phyloP scores from a whole-genome alignment of 108 stramenopile genomes.

The Skeletonema potamos region DNA sequence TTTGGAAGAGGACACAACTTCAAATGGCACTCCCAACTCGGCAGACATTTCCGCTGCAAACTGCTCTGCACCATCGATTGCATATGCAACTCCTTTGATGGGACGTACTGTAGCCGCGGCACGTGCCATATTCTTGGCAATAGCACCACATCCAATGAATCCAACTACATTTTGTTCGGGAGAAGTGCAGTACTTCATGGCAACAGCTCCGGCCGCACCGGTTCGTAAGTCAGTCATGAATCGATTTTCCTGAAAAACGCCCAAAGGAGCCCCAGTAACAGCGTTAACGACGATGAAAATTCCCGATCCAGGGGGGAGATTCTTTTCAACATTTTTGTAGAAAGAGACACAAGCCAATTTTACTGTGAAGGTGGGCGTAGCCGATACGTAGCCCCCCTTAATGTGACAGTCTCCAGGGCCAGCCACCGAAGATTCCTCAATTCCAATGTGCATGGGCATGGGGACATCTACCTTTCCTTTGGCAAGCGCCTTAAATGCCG shows the following conservation, averaged over 20 bases:
- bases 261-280: constrained; percentile 86
- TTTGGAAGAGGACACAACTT: constrained; percentile 70
- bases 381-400: constrained; percentile 83
- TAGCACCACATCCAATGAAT: constrained; percentile 90
- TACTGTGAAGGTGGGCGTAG: constrained; percentile 86
- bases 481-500: constrained; percentile 85
- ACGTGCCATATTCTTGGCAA: constrained; percentile 90
- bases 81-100: constrained; percentile 79
- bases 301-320: constrained; percentile 85
- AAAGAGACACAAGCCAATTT: constrained; percentile 91
- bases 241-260: constrained; percentile 91
- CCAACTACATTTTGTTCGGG: constrained; percentile 73
- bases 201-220: constrained; percentile 90
- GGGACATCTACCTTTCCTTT: constrained; percentile 94
- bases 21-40: constrained; percentile 81
- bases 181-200: constrained; percentile 82
- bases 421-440: constrained; percentile 79
- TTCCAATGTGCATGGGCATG: constrained; percentile 96
- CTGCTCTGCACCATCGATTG: constrained; percentile 68
- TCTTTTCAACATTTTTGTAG: constrained; percentile 89
- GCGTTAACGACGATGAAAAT: constrained; percentile 93
- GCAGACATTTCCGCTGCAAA: constrained; percentile 80
- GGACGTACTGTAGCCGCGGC: constrained; percentile 83
- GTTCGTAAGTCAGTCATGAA: constrained; percentile 96
- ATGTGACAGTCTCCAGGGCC: constrained; percentile 94